A percentile compares a stretch with the other conserved stretches of the same genome.
Conservation (phyloP, 1,284 basidiomycete genomes). For the Cryptococcus amylolentus region DNA sequence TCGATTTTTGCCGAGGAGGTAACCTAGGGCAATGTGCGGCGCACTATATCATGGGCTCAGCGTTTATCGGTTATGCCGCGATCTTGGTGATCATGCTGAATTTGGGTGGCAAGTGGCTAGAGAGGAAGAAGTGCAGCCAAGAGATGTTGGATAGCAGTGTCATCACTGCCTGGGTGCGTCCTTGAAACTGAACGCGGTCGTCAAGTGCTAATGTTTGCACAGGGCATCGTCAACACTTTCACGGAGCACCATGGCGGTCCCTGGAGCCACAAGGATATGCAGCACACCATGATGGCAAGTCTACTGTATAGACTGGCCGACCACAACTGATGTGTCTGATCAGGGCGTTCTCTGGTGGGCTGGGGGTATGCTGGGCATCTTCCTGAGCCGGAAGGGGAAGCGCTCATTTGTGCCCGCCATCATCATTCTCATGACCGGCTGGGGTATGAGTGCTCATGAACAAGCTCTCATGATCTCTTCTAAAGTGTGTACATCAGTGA, state of each 20-base stretch:
- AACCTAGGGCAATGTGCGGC: conserved; percentile 75
- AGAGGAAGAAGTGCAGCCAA: conserved; percentile 56
- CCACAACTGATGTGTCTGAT: conserved; percentile 1
- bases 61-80: conserved; percentile 81
- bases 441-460: conserved; percentile 89
- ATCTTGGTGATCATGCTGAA: conserved; percentile 80
- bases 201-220: conserved; percentile 1
- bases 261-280: conserved; percentile 89
- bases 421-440: conserved; percentile 85
- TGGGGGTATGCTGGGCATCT: conserved; percentile 83
- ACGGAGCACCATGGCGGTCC: conserved; percentile 77
- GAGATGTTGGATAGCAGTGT: conserved; percentile 90
- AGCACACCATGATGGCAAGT: conserved; percentile 68
- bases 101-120: conserved; percentile 77
- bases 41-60: conserved; percentile 83
- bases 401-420: conserved; percentile 77
- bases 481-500: conserved; percentile 54
- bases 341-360: conserved; percentile 76
- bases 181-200: background rate
- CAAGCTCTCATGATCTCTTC: conserved; percentile 82
- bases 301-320: no score
- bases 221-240: conserved; percentile 77
- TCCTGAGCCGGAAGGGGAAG: conserved; percentile 76
- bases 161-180: conserved; percentile 77
- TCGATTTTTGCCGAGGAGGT: conserved; percentile 63